Evolutionary conservation across 768 basidiomycete genomes (phyloP).

Genomic region (Postia placenta): DNA sequence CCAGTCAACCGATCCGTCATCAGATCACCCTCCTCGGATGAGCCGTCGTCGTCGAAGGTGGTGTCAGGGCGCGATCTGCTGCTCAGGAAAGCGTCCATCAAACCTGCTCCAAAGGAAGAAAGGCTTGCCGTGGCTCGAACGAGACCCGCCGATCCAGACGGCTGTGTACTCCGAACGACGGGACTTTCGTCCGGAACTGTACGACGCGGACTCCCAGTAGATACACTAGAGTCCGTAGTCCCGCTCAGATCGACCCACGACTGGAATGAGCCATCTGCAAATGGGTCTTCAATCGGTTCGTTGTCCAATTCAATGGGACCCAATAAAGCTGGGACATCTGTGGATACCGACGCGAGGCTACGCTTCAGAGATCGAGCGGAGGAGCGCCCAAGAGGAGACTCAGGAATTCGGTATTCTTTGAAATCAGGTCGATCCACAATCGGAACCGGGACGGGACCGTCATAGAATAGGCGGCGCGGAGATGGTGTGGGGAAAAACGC

Average conservation of each 20-base stretch:
- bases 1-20: constrained; percentile 20
- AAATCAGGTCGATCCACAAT: constrained; percentile 12
- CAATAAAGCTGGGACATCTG: constrained; percentile 10
- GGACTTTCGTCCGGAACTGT: constrained; percentile 38
- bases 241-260: constrained; percentile 14
- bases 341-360: neutral
- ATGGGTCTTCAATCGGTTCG: constrained; percentile 19
- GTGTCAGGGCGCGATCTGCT: neutral
- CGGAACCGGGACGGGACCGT: constrained; percentile 8
- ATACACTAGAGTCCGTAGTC: constrained; percentile 7
- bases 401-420: constrained; percentile 8
- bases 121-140: constrained; percentile 3
- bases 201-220: constrained; percentile 12
- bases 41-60: neutral
- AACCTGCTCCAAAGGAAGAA: constrained; percentile 14
- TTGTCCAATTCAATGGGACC: constrained; percentile 24
- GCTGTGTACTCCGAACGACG: constrained; percentile 33
- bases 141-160: constrained; percentile 6
- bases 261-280: constrained; percentile 8
- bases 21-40: constrained; percentile 15
- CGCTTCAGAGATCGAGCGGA: constrained; percentile 8
- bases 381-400: constrained; percentile 13
- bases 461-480: constrained; percentile 16
- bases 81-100: constrained; percentile 23
- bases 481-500: constrained; percentile 12